Conservation (phyloP, 208 protist species). For the Wallacemonas sp. region DNA sequence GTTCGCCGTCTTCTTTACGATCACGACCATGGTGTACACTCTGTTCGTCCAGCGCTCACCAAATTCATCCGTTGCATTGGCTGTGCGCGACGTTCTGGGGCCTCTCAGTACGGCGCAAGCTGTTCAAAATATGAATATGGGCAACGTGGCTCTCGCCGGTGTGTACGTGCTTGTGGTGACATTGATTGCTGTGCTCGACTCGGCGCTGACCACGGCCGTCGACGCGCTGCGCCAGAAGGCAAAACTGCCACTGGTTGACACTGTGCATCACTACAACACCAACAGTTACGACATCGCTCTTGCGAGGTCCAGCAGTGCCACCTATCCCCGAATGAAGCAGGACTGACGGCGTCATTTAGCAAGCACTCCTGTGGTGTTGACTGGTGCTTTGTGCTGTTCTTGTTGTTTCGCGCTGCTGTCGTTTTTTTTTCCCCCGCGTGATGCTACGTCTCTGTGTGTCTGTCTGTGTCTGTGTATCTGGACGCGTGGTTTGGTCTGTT, state of each 20-base stretch:
- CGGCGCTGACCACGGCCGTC: slow-evolving; percentile 31
- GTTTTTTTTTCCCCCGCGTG: too few relatives aligned
- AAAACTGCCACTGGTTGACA: slow-evolving; percentile 44
- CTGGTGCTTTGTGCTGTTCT: background rate
- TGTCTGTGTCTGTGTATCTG: too few relatives aligned
- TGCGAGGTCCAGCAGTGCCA: slow-evolving; percentile 11
- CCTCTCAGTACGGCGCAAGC: background rate
- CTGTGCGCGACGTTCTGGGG: background rate
- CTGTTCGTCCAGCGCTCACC: background rate
- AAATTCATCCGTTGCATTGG: background rate
- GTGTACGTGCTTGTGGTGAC: slow-evolving; percentile 34
- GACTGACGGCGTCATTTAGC: background rate
- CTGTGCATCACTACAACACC: slow-evolving; percentile 63
- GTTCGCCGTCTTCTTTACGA: slow-evolving; percentile 5
- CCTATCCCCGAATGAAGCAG: slow-evolving; percentile 2
- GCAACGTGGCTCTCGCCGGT: slow-evolving; percentile 23
- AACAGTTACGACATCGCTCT: slow-evolving; percentile 54
- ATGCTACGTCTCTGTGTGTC: too few relatives aligned
- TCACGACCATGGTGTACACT: background rate
- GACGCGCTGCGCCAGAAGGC: slow-evolving; percentile 38
- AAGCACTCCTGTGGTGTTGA: too few relatives aligned
- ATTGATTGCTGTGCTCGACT: slow-evolving; percentile 53
- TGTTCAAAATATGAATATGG: slow-evolving; percentile 21
- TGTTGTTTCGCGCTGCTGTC: background rate
- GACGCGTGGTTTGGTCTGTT: too few relatives aligned